Evolutionary conservation across 2,329 filamentous ascomycete species (phyloP).

Genomic region (Neobulgaria alba): DNA sequence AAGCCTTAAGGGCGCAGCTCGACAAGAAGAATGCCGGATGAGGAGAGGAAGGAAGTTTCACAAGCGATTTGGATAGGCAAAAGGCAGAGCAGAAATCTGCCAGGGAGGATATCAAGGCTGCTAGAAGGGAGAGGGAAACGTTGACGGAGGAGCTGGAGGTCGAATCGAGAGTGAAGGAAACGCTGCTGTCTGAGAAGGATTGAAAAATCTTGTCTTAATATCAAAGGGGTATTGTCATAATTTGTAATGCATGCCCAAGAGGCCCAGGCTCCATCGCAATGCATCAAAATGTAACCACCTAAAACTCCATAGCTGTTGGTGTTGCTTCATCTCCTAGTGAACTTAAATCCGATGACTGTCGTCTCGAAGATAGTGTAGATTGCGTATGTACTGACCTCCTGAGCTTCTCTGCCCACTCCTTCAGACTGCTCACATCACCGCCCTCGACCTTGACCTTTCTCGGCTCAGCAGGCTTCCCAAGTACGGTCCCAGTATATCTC

Average conservation of each 20-base stretch:
- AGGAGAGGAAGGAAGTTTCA: slow-evolving; percentile 26
- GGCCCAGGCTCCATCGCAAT: slow-evolving; percentile 23
- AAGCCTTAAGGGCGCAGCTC: slow-evolving; percentile 26
- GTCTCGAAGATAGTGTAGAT: slow-evolving; percentile 17
- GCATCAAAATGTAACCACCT: slow-evolving; percentile 11
- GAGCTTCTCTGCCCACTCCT: slow-evolving; percentile 51
- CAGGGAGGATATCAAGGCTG: slow-evolving; percentile 23
- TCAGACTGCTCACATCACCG: slow-evolving; percentile 56
- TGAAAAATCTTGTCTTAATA: background rate
- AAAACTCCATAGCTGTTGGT: slow-evolving; percentile 28
- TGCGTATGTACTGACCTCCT: slow-evolving; percentile 11
- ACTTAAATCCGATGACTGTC: slow-evolving; percentile 27
- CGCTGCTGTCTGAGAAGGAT: slow-evolving; percentile 19
- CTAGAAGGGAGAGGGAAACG: slow-evolving; percentile 19
- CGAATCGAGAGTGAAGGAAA: slow-evolving; percentile 25
- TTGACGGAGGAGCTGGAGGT: slow-evolving; percentile 25
- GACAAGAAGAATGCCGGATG: slow-evolving; percentile 28
- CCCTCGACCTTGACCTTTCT: slow-evolving; percentile 72
- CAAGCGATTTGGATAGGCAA: slow-evolving; percentile 25
- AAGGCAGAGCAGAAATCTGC: slow-evolving; percentile 27
- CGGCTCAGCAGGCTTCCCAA: slow-evolving; percentile 66
- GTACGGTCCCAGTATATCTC: slow-evolving; percentile 74
- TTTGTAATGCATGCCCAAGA: background rate
- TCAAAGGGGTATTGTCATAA: too few species aligned
- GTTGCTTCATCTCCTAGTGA: slow-evolving; percentile 24